Evolutionary conservation across 2,329 filamentous ascomycete species (phyloP).

Genomic region (Pseudogymnoascus sp.): DNA sequence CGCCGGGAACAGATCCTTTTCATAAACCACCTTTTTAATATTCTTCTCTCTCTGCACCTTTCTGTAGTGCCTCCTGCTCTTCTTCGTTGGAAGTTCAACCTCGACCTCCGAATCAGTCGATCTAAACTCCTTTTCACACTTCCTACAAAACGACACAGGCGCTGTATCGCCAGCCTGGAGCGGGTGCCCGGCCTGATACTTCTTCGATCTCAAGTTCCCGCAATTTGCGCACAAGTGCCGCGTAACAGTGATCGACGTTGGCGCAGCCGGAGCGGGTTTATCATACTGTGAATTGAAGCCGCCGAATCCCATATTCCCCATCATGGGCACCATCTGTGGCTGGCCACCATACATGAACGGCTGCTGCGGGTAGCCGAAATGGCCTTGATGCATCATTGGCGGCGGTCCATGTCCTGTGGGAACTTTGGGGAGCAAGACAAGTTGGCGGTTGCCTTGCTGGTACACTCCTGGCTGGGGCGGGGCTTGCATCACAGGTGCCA

Average conservation of each 20-base stretch:
- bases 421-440: conserved; percentile 7
- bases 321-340: neutral
- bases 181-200: neutral
- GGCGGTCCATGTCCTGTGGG: neutral
- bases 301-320: neutral
- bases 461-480: conserved; percentile 5
- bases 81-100: neutral
- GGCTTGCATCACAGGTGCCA: neutral
- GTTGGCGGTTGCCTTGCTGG: neutral
- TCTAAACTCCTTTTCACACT: conserved; percentile 4
- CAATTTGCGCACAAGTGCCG: conserved; percentile 6
- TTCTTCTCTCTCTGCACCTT: neutral
- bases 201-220: conserved; percentile 1
- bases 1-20: neutral
- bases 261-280: neutral
- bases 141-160: neutral
- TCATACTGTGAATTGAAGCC: conserved; percentile 7
- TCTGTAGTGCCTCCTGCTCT: neutral
- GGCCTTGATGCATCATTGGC: neutral
- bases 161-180: neutral
- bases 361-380: neutral
- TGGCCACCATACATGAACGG: conserved; percentile 1
- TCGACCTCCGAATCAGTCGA: neutral
- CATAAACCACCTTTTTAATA: neutral
- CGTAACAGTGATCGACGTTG: neutral